Evolutionary conservation across 306 rosid species (phyloP), one percentile per base, ranked within the genome.

Genomic region (Prunus mira): DNA sequence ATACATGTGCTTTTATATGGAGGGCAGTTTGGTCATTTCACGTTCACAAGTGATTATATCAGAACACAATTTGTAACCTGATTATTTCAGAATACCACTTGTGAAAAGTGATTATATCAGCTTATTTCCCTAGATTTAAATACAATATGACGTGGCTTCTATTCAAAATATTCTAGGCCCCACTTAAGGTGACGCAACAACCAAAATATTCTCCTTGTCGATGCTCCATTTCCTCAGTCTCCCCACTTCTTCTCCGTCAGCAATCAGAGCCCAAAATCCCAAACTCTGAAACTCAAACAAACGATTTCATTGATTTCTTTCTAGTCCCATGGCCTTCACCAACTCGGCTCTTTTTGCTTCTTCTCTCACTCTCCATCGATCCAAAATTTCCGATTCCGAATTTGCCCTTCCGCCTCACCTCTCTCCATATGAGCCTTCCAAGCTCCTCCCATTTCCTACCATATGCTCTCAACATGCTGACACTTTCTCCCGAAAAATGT

Each of bases 241-340:
- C 45, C 10, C 34, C 0, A 11, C 34, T 22, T 22, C 6, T 6
- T 61, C 22, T 14, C 6, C 43, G 6, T 62, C 41, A 28, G 4
- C 41, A 28, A 62, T 28, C 22, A 15, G 67, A 58, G 14, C 43
- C 20, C 43, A 30, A 28, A 62, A 24, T 12, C 43, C 19, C 67
- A 5, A 15, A 0, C 10, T 28, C 67, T 15, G 12, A 62, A 7
- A 62, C 20, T 28, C 43, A 62, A 28, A 25, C 3, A 62, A 62
- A 28, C 18, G 5, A 28, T 61, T 6, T 28, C n/a, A 62, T 28
- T 38, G 9, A 6, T 38, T 30, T 11, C 1, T 13, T 62, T 27
- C 14, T 43, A 62, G n/a, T 27, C 20, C 66, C 74, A 91, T 91
- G 98, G 89, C 96, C 56, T 60, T 86, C 72, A 67, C 89, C 25